Percentiles rank a stretch among this genome's conserved stretches.
Evolutionary conservation across 306 rosid species (phyloP).

Genomic region (Cicer pinnatifidum): DNA sequence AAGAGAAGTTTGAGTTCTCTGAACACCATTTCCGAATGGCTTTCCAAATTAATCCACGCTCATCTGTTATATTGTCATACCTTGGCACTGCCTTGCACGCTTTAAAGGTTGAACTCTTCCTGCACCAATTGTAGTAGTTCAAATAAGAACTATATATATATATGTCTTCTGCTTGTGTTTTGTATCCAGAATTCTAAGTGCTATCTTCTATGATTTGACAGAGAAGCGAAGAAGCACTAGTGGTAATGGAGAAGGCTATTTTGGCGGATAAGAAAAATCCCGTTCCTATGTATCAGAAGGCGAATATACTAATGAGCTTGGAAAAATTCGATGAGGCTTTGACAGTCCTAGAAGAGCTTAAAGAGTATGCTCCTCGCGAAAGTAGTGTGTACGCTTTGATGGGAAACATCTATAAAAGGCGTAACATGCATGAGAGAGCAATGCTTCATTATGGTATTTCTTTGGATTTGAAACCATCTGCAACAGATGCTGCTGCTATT

Average conservation of each 20-base stretch:
- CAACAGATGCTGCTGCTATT: constrained; percentile 90
- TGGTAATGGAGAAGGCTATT: constrained; percentile 92
- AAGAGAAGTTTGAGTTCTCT: constrained; percentile 87
- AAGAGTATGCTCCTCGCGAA: constrained; percentile 90
- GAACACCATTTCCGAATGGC: constrained; percentile 97
- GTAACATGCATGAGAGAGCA: constrained; percentile 84
- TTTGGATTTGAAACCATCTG: constrained; percentile 96
- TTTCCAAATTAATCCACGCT: constrained; percentile 78
- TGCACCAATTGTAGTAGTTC: constrained; percentile 34
- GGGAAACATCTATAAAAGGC: constrained; percentile 88
- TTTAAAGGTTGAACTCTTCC: constrained; percentile 65
- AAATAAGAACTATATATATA: constrained; percentile 35
- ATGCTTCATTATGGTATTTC: constrained; percentile 97
- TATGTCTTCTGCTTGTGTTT: constrained; percentile 15
- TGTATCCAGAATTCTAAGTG: constrained; percentile 38
- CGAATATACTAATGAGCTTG: constrained; percentile 78
- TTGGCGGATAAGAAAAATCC: constrained; percentile 94
- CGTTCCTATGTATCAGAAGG: constrained; percentile 99
- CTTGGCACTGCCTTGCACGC: constrained; percentile 90
- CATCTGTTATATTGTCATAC: constrained; percentile 92
- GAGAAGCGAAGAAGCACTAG: constrained; percentile 86
- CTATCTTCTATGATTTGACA: constrained; percentile 48
- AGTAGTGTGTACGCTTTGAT: constrained; percentile 94
- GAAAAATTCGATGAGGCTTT: constrained; percentile 82
- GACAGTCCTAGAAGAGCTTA: constrained; percentile 86